Conservation (phyloP, 1,284 basidiomycete species). For the Xanthoconium separans region DNA sequence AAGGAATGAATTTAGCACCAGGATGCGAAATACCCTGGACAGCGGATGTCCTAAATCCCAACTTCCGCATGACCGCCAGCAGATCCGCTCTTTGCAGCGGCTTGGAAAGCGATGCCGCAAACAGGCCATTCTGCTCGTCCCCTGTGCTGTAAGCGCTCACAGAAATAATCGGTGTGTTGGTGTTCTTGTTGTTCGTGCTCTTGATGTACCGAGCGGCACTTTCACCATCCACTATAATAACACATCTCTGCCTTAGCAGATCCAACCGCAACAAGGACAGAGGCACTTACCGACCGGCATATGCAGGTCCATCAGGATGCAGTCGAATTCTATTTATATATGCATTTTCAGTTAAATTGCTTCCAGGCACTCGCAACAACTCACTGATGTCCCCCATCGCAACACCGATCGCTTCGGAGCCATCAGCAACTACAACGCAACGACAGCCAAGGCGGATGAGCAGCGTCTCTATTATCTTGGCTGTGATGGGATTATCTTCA, state of each 20-base stretch:
- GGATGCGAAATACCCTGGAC: constrained; percentile 50
- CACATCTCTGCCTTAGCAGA: constrained; percentile 4
- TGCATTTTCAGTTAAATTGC: constrained; percentile 14
- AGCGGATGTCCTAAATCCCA: constrained; percentile 89
- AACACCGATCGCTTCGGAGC: constrained; percentile 93
- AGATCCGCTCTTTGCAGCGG: constrained; percentile 87
- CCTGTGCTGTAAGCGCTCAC: constrained; percentile 80
- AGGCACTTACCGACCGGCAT: constrained; percentile 79
- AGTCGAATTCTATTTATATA: constrained; percentile 77
- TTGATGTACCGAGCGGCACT: constrained; percentile 92
- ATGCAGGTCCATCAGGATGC: constrained; percentile 86
- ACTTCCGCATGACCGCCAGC: constrained; percentile 73
- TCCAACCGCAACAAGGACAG: not conserved
- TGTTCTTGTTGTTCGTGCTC: constrained; percentile 91
- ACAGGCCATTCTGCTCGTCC: constrained; percentile 76
- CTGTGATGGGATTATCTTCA: constrained; percentile 96
- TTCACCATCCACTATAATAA: constrained; percentile 77
- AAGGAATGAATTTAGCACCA: constrained; percentile 49
- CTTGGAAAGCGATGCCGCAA: constrained; percentile 84
- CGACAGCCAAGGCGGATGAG: constrained; percentile 91
- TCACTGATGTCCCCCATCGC: constrained; percentile 95
- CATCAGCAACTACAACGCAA: constrained; percentile 92
- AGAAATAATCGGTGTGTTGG: constrained; percentile 87
- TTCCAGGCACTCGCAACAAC: constrained; percentile 33
- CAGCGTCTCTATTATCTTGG: constrained; percentile 93